Percentiles rank a stretch among this genome's conserved stretches.
phyloP scores from a whole-genome alignment of 2,329 filamentous ascomycete genomes.

The Botrytis deweyae region DNA sequence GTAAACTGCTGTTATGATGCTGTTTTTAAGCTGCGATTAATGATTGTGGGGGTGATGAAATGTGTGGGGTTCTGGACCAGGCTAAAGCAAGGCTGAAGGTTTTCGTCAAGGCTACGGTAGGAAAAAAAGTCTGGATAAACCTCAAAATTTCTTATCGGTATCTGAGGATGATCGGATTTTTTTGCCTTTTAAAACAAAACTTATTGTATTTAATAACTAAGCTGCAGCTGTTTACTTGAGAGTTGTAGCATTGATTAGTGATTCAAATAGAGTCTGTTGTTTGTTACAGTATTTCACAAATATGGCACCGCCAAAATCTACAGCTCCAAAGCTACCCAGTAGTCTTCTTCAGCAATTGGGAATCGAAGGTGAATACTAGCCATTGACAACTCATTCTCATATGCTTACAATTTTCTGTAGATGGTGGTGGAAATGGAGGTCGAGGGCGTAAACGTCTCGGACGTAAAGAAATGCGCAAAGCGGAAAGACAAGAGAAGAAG shows the following conservation, averaged over 20 bases:
- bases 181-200: neutral
- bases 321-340: conserved; percentile 46
- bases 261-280: neutral
- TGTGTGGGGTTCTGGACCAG: conserved; percentile 21
- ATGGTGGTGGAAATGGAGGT: conserved; percentile 25
- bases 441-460: conserved; percentile 28
- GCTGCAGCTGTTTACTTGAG: neutral
- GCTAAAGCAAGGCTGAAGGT: conserved; percentile 16
- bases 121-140: conserved; percentile 16
- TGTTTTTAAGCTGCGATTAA: conserved; percentile 19
- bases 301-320: conserved; percentile 38
- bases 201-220: neutral
- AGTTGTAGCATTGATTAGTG: neutral
- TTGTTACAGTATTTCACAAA: conserved; percentile 1
- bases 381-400: neutral
- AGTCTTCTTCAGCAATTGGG: conserved; percentile 48
- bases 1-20: conserved; percentile 11
- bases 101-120: conserved; percentile 5
- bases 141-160: conserved; percentile 16
- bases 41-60: conserved; percentile 27
- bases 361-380: conserved; percentile 34
- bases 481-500: conserved; percentile 38
- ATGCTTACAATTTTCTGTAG: conserved; percentile 17
- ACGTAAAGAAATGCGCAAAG: conserved; percentile 40
- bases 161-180: neutral